Conservation (phyloP, 2,329 filamentous ascomycete species). For the Colletotrichum tamarilloi region DNA sequence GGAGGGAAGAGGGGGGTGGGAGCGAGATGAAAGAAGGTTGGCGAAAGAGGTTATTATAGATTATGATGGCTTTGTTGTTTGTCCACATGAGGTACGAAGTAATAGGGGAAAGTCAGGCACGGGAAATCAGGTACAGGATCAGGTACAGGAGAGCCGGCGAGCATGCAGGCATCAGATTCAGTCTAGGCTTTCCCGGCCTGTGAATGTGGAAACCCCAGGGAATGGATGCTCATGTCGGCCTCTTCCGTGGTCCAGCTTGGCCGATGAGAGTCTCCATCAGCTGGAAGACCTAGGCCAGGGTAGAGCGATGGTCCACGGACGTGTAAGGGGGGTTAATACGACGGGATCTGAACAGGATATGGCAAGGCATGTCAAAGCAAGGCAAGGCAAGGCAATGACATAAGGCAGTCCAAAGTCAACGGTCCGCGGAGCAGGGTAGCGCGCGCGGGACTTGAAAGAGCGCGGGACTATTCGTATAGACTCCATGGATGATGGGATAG, state of each 20-base stretch:
- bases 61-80: neutral
- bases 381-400: neutral
- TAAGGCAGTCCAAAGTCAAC: neutral
- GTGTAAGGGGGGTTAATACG: neutral
- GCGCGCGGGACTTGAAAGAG: neutral
- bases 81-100: too few species aligned
- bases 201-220: neutral
- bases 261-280: neutral
- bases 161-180: neutral
- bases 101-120: neutral
- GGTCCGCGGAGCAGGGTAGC: neutral
- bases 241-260: neutral
- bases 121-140: neutral
- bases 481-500: neutral
- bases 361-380: neutral
- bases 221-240: neutral
- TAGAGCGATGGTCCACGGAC: neutral
- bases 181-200: neutral
- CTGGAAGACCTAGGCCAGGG: neutral
- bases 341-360: neutral
- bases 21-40: neutral
- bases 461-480: neutral
- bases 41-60: slow-evolving; percentile 24
- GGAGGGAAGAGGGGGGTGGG: neutral
- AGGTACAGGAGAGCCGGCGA: neutral